Percentiles rank a stretch among this genome's conserved stretches.
These are phyloP conservation scores for Serendipita sp. DNA, from an alignment of 768 basidiomycete genomes.

Conservation along the genomic window DNA sequence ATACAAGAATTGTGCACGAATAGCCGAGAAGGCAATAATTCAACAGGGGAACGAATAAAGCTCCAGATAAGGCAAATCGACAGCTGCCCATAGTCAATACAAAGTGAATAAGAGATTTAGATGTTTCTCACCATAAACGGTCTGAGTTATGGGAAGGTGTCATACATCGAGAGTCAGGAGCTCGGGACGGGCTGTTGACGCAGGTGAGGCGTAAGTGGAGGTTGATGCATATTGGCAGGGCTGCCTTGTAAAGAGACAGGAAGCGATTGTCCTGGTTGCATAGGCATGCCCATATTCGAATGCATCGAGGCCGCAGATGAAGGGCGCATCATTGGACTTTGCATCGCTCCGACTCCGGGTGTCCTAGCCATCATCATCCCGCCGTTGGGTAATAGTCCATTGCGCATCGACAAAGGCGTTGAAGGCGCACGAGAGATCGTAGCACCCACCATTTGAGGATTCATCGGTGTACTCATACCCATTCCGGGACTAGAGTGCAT, in stretches of 20 bases:
- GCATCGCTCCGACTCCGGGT: background rate
- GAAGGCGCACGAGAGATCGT: background rate
- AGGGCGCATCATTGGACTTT: conserved; percentile 5
- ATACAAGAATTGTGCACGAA: conserved; percentile 1
- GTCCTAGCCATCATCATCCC: background rate
- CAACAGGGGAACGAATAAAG: background rate
- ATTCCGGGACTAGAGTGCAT: background rate
- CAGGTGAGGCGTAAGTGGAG: background rate
- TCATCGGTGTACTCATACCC: background rate
- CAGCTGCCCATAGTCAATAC: conserved; percentile 1
- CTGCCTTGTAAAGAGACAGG: background rate
- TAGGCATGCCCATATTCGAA: background rate
- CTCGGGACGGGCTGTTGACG: conserved; percentile 3
- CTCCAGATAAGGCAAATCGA: background rate
- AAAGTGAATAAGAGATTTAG: background rate
- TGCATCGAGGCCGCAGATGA: conserved; percentile 4
- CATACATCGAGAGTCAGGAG: background rate
- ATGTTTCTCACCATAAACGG: background rate
- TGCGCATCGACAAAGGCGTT: background rate
- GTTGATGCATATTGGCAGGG: background rate
- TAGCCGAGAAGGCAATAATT: background rate
- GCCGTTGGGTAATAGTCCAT: background rate
- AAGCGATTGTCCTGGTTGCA: background rate
- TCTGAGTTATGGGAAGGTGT: background rate
- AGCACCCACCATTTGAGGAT: background rate